Evolutionary conservation across 164 flowering plant genomes (phyloP).

Genomic region (Magnolia kwangsiensis): DNA sequence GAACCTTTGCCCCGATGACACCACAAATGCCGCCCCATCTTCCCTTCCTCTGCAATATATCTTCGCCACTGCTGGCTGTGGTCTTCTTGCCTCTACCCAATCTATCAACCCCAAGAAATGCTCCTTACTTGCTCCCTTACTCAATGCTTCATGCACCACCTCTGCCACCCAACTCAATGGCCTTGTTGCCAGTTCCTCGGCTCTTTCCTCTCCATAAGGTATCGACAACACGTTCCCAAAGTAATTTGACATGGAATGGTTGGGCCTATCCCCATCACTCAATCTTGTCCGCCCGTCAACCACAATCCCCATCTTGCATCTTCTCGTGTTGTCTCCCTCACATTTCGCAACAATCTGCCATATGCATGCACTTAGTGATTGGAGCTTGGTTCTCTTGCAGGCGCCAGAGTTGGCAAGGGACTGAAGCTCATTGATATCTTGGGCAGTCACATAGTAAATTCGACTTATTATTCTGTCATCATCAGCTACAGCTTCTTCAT

Average conservation of each 20-base stretch:
- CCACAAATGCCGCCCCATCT: no score
- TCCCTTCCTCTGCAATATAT: no score
- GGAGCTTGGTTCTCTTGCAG: constrained; percentile 11
- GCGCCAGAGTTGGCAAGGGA: background rate
- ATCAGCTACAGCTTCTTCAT: background rate
- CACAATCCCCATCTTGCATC: constrained; percentile 19
- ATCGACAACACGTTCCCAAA: constrained; percentile 42
- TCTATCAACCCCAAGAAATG: no score
- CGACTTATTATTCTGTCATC: constrained; percentile 7
- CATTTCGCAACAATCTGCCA: constrained; percentile 13
- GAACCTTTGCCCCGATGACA: no score
- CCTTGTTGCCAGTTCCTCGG: constrained; percentile 12
- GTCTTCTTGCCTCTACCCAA: no score
- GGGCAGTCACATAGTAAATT: constrained; percentile 8
- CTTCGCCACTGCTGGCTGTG: no score
- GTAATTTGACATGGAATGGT: constrained; percentile 15
- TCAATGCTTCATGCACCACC: constrained; percentile 7
- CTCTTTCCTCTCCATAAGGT: constrained; percentile 19
- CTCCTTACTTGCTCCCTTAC: no score
- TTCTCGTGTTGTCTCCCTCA: background rate
- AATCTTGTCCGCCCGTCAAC: constrained; percentile 18
- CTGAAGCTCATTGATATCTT: constrained; percentile 9
- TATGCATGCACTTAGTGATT: constrained; percentile 10
- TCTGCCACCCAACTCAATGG: constrained; percentile 13
- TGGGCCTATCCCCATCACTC: constrained; percentile 1